Evolutionary conservation across 2,329 filamentous ascomycete genomes (phyloP), one percentile per base, ranked within the genome.

Genomic region (Lachnellula arida): DNA sequence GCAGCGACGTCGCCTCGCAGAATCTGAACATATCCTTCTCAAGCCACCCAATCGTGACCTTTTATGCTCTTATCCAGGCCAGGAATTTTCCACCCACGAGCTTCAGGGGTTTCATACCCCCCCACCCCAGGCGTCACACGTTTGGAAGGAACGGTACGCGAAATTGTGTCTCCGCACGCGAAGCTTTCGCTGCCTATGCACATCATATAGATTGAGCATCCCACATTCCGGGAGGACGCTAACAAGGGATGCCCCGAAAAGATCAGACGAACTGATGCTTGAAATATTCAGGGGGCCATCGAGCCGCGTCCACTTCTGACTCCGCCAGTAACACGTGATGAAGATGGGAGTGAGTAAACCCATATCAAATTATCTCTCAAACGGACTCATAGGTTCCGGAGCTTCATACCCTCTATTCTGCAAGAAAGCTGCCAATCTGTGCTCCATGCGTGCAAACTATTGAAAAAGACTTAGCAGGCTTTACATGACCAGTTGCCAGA

Each of bases 381-480:
- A 69, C 4, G 61, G 62, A 52, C 61, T 66, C 49, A 47, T 48
- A 6, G 64, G 67, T n/a, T 62, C 56, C 5, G 67, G 67, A 19
- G 67, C 60, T 53, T 61, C 58, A 53, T 65, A 68, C 12, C 66
- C 66, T 42, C 64, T 51, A 17, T 55, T 53, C 3, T 65, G 22
- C 5, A 70, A 51, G 40, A 65, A 67, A 2, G 19, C 46, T 23
- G 61, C 67, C 25, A 69, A 60, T 22, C 49, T 64, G 40, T 70
- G 64, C 46, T 70, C 67, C 56, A 68, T 49, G 15, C 63, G 60
- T n/a, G 65, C 64, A 53, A 70, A 64, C 68, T 70, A 53, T 43
- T 12, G 32, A 9, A 4, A 4, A 50, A 47, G 2, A 44, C 12
- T 8, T 5, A 34, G 47, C 1, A 55, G 40, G 19, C 35, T 43